A percentile compares a stretch with the other conserved stretches of the same genome.
These are phyloP conservation scores for Fusarium sp. DNA, from an alignment of 2,329 filamentous ascomycete species.

Conservation along the genomic window DNA sequence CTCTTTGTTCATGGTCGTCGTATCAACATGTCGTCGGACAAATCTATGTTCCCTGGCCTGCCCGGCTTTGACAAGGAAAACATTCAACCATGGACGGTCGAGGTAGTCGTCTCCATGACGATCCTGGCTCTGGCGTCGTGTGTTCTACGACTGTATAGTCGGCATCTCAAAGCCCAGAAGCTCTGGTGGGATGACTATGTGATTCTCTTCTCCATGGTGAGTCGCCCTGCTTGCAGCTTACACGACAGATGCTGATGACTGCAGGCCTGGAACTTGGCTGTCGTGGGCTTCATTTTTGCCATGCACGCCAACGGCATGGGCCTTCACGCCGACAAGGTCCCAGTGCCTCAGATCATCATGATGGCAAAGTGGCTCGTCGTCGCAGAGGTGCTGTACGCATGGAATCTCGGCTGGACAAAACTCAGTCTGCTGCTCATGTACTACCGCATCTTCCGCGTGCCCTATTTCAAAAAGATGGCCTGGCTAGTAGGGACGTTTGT, in stretches of 20 bases:
- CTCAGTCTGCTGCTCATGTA: constrained; percentile 62
- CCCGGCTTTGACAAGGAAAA: constrained; percentile 41
- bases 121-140: constrained; percentile 52
- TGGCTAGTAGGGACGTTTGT: constrained; percentile 54
- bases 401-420: constrained; percentile 60
- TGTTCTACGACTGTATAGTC: constrained; percentile 52
- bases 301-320: constrained; percentile 59
- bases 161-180: constrained; percentile 53
- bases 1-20: not conserved
- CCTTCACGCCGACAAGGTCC: constrained; percentile 54
- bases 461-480: constrained; percentile 54
- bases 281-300: constrained; percentile 58
- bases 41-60: constrained; percentile 35
- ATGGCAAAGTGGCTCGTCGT: constrained; percentile 59
- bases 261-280: constrained; percentile 53
- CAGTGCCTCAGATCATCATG: constrained; percentile 50
- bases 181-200: constrained; percentile 63
- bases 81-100: constrained; percentile 55
- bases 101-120: constrained; percentile 54
- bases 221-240: not conserved
- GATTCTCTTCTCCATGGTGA: constrained; percentile 59
- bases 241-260: not conserved
- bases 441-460: constrained; percentile 59
- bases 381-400: constrained; percentile 59
- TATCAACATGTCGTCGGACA: constrained; percentile 23